Conservation (phyloP, 1,284 basidiomycete genomes). For the Melampsora abietis-canadensis region DNA sequence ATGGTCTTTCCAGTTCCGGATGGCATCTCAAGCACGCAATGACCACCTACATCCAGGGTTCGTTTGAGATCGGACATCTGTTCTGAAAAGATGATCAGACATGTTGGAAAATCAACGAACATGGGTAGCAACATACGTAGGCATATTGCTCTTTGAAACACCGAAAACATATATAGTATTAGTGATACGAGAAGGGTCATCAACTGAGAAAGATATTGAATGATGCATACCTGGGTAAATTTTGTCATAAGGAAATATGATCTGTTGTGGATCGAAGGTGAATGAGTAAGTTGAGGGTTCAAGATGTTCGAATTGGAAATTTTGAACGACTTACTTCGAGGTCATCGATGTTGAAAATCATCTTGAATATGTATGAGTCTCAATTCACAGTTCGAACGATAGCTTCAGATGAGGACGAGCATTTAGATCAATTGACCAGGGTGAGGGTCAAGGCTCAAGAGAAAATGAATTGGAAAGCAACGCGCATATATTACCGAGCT, state of each 20-base stretch:
- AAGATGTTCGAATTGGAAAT: not conserved
- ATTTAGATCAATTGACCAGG: too few species aligned
- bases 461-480: too few species aligned
- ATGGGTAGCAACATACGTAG: slow-evolving; percentile 17
- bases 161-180: not conserved
- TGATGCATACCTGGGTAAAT: slow-evolving; percentile 34
- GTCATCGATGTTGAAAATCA: slow-evolving; percentile 40
- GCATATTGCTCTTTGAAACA: slow-evolving; percentile 34
- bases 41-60: slow-evolving; percentile 61
- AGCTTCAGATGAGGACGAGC: too few species aligned
- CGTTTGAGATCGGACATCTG: slow-evolving; percentile 43
- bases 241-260: slow-evolving; percentile 42
- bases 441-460: too few species aligned
- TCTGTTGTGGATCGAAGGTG: slow-evolving; percentile 1
- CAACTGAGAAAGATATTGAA: not conserved
- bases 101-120: not conserved
- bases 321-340: slow-evolving; percentile 18
- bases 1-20: slow-evolving; percentile 99
- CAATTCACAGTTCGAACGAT: too few species aligned
- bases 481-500: too few species aligned
- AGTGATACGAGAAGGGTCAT: not conserved
- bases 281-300: not conserved
- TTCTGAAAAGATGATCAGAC: not conserved
- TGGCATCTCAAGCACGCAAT: slow-evolving; percentile 99
- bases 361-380: not conserved